Base-by-base conservation (phyloP, 2,329 filamentous ascomycete species). In the Clarireedia paspali region DNA sequence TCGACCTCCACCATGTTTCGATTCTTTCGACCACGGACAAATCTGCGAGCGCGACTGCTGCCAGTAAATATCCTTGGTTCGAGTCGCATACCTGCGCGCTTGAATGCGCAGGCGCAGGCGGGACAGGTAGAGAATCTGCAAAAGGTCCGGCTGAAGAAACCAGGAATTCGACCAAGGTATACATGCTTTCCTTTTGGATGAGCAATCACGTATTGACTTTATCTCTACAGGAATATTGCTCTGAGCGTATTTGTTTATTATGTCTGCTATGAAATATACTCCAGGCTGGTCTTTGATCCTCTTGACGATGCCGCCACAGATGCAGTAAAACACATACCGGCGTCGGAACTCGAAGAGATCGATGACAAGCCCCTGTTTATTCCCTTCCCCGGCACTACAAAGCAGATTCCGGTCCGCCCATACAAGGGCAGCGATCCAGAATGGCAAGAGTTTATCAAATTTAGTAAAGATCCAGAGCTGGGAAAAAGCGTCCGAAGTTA, bases 341-440 rank as follows among this genome's bases (percentile, higher is more conserved):
- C 73, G 4, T 67, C 71, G 14, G 62, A 76, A 50, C 72, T 72
- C 1, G 71, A 74, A 23, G 71, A 76, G 46, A 71, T 74, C 1
- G 73, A 75, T 2, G 72, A 76, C 3, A 71, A 73, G 14, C 73
- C 77, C 17, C 69, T 76, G 1, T 87, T 87, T 58, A 76, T 88
- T 6, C 81, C 84, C 0, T 78, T 87, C 52, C 82, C 82, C 3
- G 81, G 82, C 45, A 82, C 80, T 2, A 80, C 75, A 0, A 75
- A 74, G 50, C 62, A 73, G 56, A 69, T 82, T 17, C 70, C 74
- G 15, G 74, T 76, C 30, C 66, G 70, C 30, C 78, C 77, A 2
- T 85, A 84, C 65, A 74, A 73, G 58, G 76, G 76, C 51, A 73
- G 71, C 26, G 82, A 85, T 61, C 83, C 83, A 2, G 85, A 88